These are phyloP conservation scores for Daldinia sp. DNA, from an alignment of 2,329 filamentous ascomycete species.

Conservation along the genomic window DNA sequence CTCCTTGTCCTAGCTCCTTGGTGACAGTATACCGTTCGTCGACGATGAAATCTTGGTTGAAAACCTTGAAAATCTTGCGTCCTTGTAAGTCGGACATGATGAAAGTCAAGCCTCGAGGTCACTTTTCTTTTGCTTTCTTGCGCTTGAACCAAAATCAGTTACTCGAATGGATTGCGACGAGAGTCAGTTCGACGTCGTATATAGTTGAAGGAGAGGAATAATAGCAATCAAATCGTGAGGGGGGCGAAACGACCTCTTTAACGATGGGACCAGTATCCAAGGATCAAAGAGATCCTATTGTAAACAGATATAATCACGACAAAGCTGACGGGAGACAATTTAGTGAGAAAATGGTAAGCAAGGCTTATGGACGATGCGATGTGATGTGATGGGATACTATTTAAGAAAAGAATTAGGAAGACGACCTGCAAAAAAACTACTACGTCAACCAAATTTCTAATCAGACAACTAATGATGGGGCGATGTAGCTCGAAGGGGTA, in stretches of 20 bases:
- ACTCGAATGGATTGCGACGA: slow-evolving; percentile 18
- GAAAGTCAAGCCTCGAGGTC: slow-evolving; percentile 1
- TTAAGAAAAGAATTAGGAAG: slow-evolving; percentile 17
- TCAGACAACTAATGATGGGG: neutral
- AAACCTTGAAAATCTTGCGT: slow-evolving; percentile 95
- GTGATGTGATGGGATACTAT: neutral
- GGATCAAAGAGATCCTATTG: slow-evolving; percentile 22
- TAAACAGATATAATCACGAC: slow-evolving; percentile 11
- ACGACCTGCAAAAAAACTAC: slow-evolving; percentile 1
- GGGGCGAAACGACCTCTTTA: slow-evolving; percentile 3
- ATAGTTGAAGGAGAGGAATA: slow-evolving; percentile 18
- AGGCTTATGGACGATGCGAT: slow-evolving; percentile 19
- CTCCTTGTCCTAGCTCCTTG: slow-evolving; percentile 97
- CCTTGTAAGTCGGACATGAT: slow-evolving; percentile 48
- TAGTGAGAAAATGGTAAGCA: neutral
- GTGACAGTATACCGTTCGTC: slow-evolving; percentile 98
- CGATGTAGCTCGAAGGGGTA: slow-evolving; percentile 25
- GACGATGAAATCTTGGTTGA: slow-evolving; percentile 99
- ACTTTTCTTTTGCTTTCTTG: slow-evolving; percentile 7
- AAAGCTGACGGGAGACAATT: slow-evolving; percentile 22
- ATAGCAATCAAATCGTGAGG: neutral
- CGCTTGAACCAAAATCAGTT: slow-evolving; percentile 9
- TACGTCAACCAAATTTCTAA: slow-evolving; percentile 2
- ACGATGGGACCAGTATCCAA: neutral
- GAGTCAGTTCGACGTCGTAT: slow-evolving; percentile 7